Conservation (phyloP, 2,329 filamentous ascomycete genomes). For the Cladobotryum protrusum region DNA sequence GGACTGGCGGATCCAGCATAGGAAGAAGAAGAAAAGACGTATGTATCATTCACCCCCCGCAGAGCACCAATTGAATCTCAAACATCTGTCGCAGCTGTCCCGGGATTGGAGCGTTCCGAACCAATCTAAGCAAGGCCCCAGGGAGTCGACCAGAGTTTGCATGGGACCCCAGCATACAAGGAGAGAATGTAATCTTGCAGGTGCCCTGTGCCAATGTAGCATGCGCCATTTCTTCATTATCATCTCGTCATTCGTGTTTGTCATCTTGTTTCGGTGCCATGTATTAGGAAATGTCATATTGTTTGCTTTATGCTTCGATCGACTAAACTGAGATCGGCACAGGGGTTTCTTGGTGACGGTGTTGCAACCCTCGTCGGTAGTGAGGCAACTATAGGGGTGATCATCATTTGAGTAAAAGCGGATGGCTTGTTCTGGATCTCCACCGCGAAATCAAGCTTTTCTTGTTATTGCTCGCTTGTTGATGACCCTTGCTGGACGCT, state of each 20-base stretch:
- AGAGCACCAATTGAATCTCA: neutral
- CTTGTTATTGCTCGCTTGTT: neutral
- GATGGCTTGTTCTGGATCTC: slow-evolving; percentile 4
- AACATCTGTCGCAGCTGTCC: neutral
- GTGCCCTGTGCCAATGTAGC: no score
- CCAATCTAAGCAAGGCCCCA: neutral
- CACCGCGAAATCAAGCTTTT: neutral
- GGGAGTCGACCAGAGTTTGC: neutral
- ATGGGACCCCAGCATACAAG: no score
- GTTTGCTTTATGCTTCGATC: neutral
- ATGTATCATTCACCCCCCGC: neutral
- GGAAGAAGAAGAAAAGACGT: neutral
- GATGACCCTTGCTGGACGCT: neutral
- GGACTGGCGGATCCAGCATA: no score
- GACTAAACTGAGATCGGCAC: neutral
- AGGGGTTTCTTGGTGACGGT: neutral
- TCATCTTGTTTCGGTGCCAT: no score
- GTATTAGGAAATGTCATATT: neutral
- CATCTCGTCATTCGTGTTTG: no score
- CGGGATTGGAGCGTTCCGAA: neutral
- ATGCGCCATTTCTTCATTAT: no score
- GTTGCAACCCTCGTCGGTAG: slow-evolving; percentile 1
- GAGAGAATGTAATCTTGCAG: no score
- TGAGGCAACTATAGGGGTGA: no score
- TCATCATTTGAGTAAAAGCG: neutral